phyloP scores from a whole-genome alignment of 176 grass and related monocot genomes.

The Dactylis glomerata region DNA sequence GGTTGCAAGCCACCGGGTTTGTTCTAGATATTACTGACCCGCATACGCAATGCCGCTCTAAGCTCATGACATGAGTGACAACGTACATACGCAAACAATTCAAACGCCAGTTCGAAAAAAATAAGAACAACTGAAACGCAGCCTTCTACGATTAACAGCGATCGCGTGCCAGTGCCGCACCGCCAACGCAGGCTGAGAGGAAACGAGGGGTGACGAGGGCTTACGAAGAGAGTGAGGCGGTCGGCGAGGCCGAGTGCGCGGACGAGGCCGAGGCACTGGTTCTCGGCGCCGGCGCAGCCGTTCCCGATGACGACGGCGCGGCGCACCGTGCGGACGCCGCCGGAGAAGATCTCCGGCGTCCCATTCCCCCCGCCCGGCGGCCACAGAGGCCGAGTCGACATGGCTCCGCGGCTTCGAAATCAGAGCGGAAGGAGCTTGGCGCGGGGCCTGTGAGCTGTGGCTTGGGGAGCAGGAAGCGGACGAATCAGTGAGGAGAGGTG shows the following conservation, averaged over 20 bases:
- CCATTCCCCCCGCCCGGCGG: constrained; percentile 35
- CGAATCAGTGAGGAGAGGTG: constrained; percentile 1
- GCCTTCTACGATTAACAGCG: not conserved
- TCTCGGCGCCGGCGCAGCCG: constrained; percentile 78
- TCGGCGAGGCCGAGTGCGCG: constrained; percentile 78
- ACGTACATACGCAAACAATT: not conserved
- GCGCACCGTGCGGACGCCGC: constrained; percentile 51
- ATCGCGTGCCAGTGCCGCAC: not conserved
- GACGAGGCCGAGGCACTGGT: constrained; percentile 76
- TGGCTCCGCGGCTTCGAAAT: not conserved
- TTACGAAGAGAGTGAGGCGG: constrained; percentile 70
- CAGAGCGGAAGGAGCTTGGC: not conserved
- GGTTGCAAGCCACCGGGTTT: not conserved
- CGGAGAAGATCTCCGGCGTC: constrained; percentile 73
- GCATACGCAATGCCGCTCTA: not conserved
- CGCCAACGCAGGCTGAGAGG: not conserved
- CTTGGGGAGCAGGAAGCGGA: not conserved
- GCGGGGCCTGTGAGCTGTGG: not conserved
- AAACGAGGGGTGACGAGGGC: not conserved
- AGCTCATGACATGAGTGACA: not conserved
- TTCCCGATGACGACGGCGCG: constrained; percentile 88
- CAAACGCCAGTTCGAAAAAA: not conserved
- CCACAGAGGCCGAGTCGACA: constrained; percentile 43
- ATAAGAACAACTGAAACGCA: not conserved
- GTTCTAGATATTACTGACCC: not conserved